These are phyloP conservation scores for Corymbia calophylla DNA, from an alignment of 441 rosid species.

Conservation along the genomic window DNA sequence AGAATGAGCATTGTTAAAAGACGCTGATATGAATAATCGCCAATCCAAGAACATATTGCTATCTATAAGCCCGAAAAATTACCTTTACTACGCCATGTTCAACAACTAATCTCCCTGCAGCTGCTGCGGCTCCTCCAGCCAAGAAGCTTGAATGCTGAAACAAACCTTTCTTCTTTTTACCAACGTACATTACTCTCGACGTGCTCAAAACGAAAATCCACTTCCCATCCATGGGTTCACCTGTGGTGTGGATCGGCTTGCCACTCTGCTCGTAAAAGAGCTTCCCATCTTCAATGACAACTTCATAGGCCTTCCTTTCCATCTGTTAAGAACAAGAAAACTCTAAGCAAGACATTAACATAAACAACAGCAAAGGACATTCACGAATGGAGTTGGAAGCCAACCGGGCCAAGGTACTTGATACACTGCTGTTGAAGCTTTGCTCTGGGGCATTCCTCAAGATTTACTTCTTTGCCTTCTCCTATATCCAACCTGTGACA, in stretches of 20 bases:
- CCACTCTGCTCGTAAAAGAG: not conserved
- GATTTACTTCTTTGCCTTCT: constrained; percentile 4
- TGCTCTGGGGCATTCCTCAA: not conserved
- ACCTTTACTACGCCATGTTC: not conserved
- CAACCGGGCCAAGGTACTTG: not conserved
- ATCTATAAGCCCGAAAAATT: not conserved
- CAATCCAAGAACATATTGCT: not conserved
- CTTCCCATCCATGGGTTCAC: not conserved
- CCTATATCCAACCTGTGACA: not conserved
- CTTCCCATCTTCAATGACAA: not conserved
- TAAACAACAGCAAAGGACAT: not conserved
- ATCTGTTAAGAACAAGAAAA: not conserved
- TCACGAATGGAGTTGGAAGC: not conserved
- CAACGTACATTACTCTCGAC: not conserved
- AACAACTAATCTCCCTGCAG: not conserved
- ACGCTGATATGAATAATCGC: not conserved
- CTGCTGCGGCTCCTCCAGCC: not conserved
- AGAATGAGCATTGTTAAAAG: not conserved
- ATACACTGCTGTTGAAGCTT: constrained; percentile 5
- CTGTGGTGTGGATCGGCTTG: not conserved
- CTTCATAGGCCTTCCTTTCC: not conserved
- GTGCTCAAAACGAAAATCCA: not conserved
- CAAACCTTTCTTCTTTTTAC: not conserved
- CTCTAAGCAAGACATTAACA: not conserved
- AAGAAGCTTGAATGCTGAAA: not conserved